Conservation (phyloP, 495 filamentous ascomycete genomes). For the Barbatosphaeria neglecta region DNA sequence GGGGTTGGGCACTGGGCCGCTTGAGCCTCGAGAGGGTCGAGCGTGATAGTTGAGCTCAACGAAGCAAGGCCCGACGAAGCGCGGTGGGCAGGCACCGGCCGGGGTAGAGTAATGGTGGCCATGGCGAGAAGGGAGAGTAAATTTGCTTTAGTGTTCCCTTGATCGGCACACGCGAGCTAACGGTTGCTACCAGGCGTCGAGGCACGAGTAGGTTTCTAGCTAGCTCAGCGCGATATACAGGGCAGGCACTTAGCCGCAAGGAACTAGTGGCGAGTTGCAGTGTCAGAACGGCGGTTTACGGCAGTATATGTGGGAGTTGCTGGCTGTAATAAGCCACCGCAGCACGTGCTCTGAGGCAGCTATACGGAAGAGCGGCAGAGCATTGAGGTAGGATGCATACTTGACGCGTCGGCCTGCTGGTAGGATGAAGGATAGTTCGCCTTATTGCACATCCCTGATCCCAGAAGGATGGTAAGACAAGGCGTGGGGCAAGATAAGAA, state of each 20-base stretch:
- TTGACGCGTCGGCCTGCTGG: neutral
- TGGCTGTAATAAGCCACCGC: no score
- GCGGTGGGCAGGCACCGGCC: conserved; percentile 36
- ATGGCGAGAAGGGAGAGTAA: conserved; percentile 13
- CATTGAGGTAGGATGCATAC: neutral
- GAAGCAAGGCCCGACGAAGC: conserved; percentile 34
- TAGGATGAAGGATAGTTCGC: neutral
- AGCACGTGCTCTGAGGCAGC: no score
- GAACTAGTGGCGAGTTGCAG: neutral
- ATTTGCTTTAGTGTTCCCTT: no score
- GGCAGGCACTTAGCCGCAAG: neutral
- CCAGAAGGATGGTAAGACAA: neutral
- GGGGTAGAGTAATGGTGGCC: conserved; percentile 42
- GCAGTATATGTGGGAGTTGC: no score
- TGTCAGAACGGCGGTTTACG: neutral
- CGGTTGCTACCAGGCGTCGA: no score
- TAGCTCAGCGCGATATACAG: no score
- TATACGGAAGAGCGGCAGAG: neutral
- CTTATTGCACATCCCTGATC: neutral
- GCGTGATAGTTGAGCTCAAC: conserved; percentile 36
- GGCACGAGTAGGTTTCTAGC: no score
- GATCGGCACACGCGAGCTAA: no score
- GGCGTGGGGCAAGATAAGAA: no score
- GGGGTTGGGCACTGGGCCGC: conserved; percentile 34
- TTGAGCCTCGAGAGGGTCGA: conserved; percentile 33